These are phyloP conservation scores for Geotrichum phurueaensis DNA, from an alignment of 1,139 yeast species.

Conservation along the genomic window DNA sequence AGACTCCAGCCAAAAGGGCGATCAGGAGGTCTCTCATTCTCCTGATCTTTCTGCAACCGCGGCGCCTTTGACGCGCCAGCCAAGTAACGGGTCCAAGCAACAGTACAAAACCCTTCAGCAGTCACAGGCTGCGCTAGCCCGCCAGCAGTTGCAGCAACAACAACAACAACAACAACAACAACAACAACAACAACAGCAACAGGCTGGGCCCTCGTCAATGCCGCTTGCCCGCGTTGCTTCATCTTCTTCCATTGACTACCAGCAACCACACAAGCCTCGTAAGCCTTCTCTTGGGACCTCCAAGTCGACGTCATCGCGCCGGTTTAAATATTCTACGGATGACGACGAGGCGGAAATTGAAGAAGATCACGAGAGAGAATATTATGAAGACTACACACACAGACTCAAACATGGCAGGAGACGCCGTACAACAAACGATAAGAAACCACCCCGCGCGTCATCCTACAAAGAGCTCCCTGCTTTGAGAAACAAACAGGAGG, in stretches of 20 bases:
- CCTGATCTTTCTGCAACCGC: background rate
- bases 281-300: background rate
- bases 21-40: background rate
- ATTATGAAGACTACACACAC: constrained; percentile 66
- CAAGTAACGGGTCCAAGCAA: background rate
- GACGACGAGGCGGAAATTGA: constrained; percentile 65
- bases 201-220: background rate
- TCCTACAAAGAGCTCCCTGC: constrained; percentile 2
- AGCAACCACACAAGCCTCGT: background rate
- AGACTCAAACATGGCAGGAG: constrained; percentile 46
- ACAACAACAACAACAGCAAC: background rate
- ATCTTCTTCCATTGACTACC: background rate
- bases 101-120: background rate
- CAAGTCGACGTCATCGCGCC: constrained; percentile 11
- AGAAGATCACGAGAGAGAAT: constrained; percentile 54
- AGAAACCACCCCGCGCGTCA: background rate
- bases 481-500: background rate
- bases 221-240: background rate
- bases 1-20: background rate
- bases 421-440: constrained; percentile 6
- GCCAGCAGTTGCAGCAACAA: background rate
- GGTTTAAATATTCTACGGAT: constrained; percentile 46
- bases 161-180: background rate
- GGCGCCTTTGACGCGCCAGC: constrained; percentile 2
- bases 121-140: background rate